A percentile compares a stretch with the other conserved stretches of the same genome.
phyloP scores from a whole-genome alignment of 768 basidiomycete genomes.

The Roridomyces roridus region DNA sequence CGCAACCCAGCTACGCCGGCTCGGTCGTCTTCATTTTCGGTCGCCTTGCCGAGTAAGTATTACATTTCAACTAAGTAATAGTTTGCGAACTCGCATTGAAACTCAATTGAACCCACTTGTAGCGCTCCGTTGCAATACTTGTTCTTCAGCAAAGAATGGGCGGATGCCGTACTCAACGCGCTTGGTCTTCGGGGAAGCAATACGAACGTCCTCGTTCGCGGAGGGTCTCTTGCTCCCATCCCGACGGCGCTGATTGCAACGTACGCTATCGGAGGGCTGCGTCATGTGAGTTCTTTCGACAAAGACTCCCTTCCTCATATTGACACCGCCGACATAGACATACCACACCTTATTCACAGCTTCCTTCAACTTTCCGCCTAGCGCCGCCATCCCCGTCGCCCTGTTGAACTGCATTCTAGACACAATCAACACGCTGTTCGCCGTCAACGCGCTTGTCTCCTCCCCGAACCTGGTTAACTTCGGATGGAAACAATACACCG shows the following conservation, averaged over 20 bases:
- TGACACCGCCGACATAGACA: too few relatives aligned
- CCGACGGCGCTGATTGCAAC: constrained; percentile 23
- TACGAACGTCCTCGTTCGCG: constrained; percentile 9
- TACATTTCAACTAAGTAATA: too few relatives aligned
- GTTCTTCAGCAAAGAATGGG: constrained; percentile 24
- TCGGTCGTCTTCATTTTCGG: constrained; percentile 1
- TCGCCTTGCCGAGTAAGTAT: constrained; percentile 15
- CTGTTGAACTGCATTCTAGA: constrained; percentile 22
- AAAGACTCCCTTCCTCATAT: too few relatives aligned
- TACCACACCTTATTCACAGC: too few relatives aligned
- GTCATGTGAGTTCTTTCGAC: constrained; percentile 15
- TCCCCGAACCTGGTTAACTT: constrained; percentile 9
- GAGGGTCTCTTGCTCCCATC: constrained; percentile 16
- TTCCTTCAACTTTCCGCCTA: background rate
- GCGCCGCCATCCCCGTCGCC: constrained; percentile 12
- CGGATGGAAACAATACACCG: constrained; percentile 24
- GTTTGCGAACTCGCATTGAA: background rate
- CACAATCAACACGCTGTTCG: constrained; percentile 27
- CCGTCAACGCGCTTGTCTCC: constrained; percentile 23
- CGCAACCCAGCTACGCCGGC: background rate
- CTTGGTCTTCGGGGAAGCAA: constrained; percentile 22
- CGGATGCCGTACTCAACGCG: constrained; percentile 15
- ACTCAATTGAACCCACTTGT: background rate
- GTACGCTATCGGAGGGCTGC: constrained; percentile 18
- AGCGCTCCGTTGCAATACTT: constrained; percentile 23